Evolutionary conservation across 2,329 filamentous ascomycete species (phyloP), one percentile per base, ranked within the genome.

Genomic region (Penicillium sp.): DNA sequence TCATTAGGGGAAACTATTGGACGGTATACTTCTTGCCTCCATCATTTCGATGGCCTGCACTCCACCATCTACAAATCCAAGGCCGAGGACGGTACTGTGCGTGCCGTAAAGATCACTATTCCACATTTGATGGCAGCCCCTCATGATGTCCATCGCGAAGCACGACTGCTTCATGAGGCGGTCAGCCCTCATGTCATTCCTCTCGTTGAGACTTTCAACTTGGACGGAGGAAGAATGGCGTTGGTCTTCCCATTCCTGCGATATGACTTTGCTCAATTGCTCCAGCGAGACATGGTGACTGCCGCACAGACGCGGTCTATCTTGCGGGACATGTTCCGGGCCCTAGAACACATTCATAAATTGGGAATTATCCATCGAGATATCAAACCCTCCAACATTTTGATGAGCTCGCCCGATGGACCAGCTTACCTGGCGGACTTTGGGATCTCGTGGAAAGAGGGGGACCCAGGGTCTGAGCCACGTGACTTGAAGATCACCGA

Each of bases 351-450:
- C 68, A 81, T 97, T 2, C 95, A 99, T 73, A 68, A 75, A 7
- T 79, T 86, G 26, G 89, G 87, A 7, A 93, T 99, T 60, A 89
- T 99, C 57, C 95, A 99, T 75, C 88, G 95, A 59, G 95, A 99
- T 72, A 81, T 99, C 73, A 99, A 99, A 72, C 95, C 95, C 0
- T 93, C 92, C 0, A 96, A 97, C 56, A 84, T 99, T 38, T 81
- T 97, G 8, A 83, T 97, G 49, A 80, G 84, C 45, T 86, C 88
- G 0, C 79, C 84, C 0, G 80, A 84, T 6, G 91, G 90, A 0
- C 90, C 92, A 4, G 91, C 91, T 3, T 90, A 88, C 68, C 83
- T 99, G 2, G 87, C 92, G 38, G 95, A 99, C 75, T 98, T 99
- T 78, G 94, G 95, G 54, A 96, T 95, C 42, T 87, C 93, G 8